A percentile compares a stretch with the other conserved stretches of the same genome.
Evolutionary conservation across 169 alveolate species (phyloP).

Genomic region (Cryptosporidium canis): DNA sequence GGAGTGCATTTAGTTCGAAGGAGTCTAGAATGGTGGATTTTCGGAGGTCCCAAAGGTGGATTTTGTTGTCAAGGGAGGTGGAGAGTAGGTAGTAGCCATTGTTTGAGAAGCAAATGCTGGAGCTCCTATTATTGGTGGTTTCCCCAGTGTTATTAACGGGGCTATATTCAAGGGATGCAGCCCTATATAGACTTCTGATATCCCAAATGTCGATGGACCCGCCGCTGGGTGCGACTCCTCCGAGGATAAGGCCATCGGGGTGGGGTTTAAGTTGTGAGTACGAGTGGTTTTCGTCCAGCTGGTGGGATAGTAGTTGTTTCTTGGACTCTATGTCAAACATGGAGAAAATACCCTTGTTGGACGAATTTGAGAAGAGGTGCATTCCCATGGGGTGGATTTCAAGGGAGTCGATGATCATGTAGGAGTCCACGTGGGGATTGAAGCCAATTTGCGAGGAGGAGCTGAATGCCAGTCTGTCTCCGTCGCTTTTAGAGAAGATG

Average conservation of each 20-base stretch:
- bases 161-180: slow-evolving; percentile 3
- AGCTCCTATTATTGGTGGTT: slow-evolving; percentile 23
- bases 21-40: slow-evolving; percentile 22
- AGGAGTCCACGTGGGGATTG: neutral
- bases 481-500: neutral
- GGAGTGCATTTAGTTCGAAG: neutral
- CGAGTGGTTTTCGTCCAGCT: neutral
- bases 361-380: slow-evolving; percentile 22
- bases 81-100: slow-evolving; percentile 88
- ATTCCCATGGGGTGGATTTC: slow-evolving; percentile 26
- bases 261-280: slow-evolving; percentile 74
- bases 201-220: slow-evolving; percentile 84
- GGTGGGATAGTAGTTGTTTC: neutral
- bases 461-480: neutral
- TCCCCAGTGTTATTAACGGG: slow-evolving; percentile 77
- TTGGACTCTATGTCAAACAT: slow-evolving; percentile 9
- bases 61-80: slow-evolving; percentile 79
- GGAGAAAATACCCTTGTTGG: neutral
- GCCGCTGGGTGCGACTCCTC: slow-evolving; percentile 82
- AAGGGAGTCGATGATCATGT: neutral
- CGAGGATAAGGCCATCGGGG: slow-evolving; percentile 88
- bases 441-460: neutral
- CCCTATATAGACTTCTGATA: slow-evolving; percentile 76
- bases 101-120: slow-evolving; percentile 82
- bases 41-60: slow-evolving; percentile 70